A percentile compares a stretch with the other conserved stretches of the same genome.
Conservation (phyloP, 176 grass and related monocot genomes). For the Oropetium thomaeum region DNA sequence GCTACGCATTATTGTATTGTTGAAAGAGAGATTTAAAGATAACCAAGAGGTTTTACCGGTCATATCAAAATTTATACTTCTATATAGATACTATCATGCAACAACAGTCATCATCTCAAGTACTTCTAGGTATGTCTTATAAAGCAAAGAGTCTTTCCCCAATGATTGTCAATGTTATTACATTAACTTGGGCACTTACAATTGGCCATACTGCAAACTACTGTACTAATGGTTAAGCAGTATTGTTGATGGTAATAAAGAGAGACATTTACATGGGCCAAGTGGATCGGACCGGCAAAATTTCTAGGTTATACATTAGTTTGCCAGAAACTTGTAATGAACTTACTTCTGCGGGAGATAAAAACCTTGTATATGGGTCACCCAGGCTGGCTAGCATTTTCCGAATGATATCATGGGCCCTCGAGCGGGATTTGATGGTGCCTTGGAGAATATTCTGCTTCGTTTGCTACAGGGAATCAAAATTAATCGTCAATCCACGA, state of each 20-base stretch:
- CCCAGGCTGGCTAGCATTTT: constrained; percentile 90
- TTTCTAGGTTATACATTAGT: not conserved
- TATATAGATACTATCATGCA: not conserved
- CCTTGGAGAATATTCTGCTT: constrained; percentile 73
- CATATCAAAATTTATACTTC: not conserved
- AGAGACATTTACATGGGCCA: not conserved
- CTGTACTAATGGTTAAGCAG: not conserved
- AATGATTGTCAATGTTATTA: not conserved
- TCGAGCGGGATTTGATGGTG: constrained; percentile 71
- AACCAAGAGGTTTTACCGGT: not conserved
- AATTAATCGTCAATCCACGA: constrained; percentile 22
- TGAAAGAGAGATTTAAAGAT: not conserved
- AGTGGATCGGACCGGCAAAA: not conserved
- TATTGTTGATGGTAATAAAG: not conserved
- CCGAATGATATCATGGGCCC: constrained; percentile 71
- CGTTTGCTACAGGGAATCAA: constrained; percentile 53
- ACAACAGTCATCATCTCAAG: not conserved
- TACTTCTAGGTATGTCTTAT: not conserved
- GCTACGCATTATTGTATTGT: not conserved
- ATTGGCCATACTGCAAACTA: not conserved
- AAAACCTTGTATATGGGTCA: constrained; percentile 89
- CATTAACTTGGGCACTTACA: not conserved
- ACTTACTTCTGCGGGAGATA: constrained; percentile 79
- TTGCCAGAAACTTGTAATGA: not conserved
- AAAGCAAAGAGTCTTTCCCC: not conserved